Conservation (phyloP, 2,329 filamentous ascomycete species). For the Xylariaceae sp. region DNA sequence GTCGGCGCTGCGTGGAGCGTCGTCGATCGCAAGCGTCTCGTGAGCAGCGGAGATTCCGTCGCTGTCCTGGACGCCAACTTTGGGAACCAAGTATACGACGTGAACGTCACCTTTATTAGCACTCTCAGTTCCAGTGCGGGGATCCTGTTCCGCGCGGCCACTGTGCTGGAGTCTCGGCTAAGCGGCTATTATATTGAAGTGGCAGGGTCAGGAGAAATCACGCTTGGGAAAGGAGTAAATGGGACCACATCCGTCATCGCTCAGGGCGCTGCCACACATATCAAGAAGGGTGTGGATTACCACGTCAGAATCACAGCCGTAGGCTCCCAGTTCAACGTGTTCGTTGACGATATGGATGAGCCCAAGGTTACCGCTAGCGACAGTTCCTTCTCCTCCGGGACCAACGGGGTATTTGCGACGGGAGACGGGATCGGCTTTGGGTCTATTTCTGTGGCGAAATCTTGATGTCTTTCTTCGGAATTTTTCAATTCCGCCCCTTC, state of each 20-base stretch:
- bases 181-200: conserved; percentile 28
- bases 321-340: conserved; percentile 25
- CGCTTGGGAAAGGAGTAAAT: conserved; percentile 21
- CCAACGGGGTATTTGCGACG: conserved; percentile 25
- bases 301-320: conserved; percentile 24
- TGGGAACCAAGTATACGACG: conserved; percentile 29
- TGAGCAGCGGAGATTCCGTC: conserved; percentile 17
- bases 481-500: too few species aligned
- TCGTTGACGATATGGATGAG: conserved; percentile 22
- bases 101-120: conserved; percentile 23
- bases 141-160: conserved; percentile 33
- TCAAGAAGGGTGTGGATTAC: conserved; percentile 16
- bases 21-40: conserved; percentile 23
- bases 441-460: conserved; percentile 25
- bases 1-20: conserved; percentile 26
- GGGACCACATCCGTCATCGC: conserved; percentile 17
- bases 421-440: conserved; percentile 22
- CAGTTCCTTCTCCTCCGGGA: conserved; percentile 17
- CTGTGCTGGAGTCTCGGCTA: conserved; percentile 21
- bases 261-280: neutral
- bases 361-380: conserved; percentile 21
- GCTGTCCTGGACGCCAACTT: conserved; percentile 36
- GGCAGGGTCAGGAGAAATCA: conserved; percentile 17
- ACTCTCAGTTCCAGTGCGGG: conserved; percentile 26
- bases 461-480: too few species aligned